Evolutionary conservation across 352 stramenopile species (phyloP).

Genomic region (Globisporangium okanoganense): DNA sequence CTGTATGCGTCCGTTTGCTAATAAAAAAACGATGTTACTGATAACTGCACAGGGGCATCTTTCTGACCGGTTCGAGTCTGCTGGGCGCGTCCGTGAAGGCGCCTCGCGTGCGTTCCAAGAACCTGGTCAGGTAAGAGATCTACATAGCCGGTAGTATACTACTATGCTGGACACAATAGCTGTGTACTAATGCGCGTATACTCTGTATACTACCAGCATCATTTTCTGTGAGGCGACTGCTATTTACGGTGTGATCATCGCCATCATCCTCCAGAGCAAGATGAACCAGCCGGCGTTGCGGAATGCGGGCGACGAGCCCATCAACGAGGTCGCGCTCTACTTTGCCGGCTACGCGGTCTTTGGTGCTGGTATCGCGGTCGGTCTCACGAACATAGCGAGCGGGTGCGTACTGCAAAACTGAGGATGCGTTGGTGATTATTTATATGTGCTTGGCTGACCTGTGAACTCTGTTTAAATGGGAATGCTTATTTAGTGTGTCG

Average conservation of each 20-base stretch:
- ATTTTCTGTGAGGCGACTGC: slow-evolving; percentile 99
- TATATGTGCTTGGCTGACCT: background rate
- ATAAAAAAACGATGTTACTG: background rate
- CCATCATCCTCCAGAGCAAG: slow-evolving; percentile 99
- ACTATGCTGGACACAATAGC: background rate
- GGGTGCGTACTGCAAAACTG: slow-evolving; percentile 41
- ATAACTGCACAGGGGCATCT: slow-evolving; percentile 72
- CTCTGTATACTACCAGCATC: slow-evolving; percentile 52
- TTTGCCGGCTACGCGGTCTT: slow-evolving; percentile 99
- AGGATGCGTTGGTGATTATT: background rate
- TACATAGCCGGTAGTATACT: too few species aligned
- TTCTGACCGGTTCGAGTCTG: slow-evolving; percentile 93
- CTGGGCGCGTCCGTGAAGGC: slow-evolving; percentile 98
- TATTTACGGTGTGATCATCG: slow-evolving; percentile 99
- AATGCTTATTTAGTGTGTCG: slow-evolving; percentile 76
- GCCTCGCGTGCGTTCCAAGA: slow-evolving; percentile 98
- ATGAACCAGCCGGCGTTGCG: slow-evolving; percentile 77
- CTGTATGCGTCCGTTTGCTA: background rate
- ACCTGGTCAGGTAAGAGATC: slow-evolving; percentile 89
- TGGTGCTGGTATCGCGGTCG: slow-evolving; percentile 95
- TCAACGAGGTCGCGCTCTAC: slow-evolving; percentile 82
- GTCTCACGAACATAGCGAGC: slow-evolving; percentile 97
- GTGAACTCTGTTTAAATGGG: background rate
- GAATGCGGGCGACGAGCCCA: slow-evolving; percentile 53
- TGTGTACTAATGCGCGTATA: background rate